Evolutionary conservation across 1,284 basidiomycete genomes (phyloP).

Genomic region (Pyrrhoderma lamaoense): DNA sequence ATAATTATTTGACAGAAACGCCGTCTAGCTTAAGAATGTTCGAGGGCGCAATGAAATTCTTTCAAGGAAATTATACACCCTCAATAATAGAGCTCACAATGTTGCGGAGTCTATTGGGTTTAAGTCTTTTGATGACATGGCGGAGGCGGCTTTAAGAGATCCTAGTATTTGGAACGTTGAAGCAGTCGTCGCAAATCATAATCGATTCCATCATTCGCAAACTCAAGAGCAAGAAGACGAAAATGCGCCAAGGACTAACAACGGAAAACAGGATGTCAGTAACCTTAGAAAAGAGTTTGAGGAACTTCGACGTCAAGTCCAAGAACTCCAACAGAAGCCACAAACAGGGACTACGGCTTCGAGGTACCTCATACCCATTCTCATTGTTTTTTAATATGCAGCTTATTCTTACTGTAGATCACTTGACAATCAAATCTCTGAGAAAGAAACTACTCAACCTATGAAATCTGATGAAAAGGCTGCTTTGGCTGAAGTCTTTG

Average conservation of each 20-base stretch:
- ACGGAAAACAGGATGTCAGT: neutral
- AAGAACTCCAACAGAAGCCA: constrained; percentile 1
- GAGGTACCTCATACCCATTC: too few species aligned
- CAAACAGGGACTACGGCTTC: neutral
- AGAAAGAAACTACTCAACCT: neutral
- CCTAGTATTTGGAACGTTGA: constrained; percentile 9
- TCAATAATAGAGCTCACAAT: constrained; percentile 17
- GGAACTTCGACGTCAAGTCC: constrained; percentile 5
- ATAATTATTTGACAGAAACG: too few species aligned
- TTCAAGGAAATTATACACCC: constrained; percentile 16
- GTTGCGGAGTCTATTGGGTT: constrained; percentile 21
- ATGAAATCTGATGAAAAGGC: neutral
- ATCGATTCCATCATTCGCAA: neutral
- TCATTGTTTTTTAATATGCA: too few species aligned
- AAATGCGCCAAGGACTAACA: too few species aligned
- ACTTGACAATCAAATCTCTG: too few species aligned
- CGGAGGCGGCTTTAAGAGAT: constrained; percentile 2
- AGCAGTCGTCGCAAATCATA: neutral
- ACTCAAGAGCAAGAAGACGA: too few species aligned
- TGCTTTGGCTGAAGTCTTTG: neutral
- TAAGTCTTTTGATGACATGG: constrained; percentile 16
- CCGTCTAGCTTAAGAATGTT: constrained; percentile 16
- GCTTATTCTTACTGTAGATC: too few species aligned
- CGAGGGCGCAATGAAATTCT: constrained; percentile 18
- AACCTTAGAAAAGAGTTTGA: constrained; percentile 7